phyloP scores from a whole-genome alignment of 2,329 filamentous ascomycete species.

The Cercospora zeina region DNA sequence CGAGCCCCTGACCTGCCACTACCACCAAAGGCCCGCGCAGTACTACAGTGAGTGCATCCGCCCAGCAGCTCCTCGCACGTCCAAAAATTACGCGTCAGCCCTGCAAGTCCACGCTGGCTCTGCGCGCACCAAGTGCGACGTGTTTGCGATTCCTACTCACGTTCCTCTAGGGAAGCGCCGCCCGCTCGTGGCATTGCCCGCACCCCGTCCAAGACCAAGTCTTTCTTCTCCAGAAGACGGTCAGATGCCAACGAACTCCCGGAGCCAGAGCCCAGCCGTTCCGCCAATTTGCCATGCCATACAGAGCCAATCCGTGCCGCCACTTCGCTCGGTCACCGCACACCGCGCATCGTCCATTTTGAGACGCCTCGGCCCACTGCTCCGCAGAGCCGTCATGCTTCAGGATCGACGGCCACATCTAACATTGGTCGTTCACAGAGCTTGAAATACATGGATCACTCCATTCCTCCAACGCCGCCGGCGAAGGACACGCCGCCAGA shows the following conservation, averaged over 20 bases:
- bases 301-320: constrained; percentile 14
- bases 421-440: constrained; percentile 33
- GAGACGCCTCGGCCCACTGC: constrained; percentile 23
- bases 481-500: constrained; percentile 48
- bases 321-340: constrained; percentile 23
- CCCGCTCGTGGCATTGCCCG: constrained; percentile 26
- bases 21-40: constrained; percentile 41
- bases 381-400: constrained; percentile 18
- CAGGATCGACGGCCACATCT: constrained; percentile 9
- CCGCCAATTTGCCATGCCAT: no score
- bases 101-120: no score
- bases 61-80: no score
- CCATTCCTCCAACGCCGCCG: constrained; percentile 46
- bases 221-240: constrained; percentile 27
- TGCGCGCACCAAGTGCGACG: no score
- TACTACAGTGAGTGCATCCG: constrained; percentile 36
- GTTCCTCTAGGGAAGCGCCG: constrained; percentile 23
- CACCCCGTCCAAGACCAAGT: constrained; percentile 37
- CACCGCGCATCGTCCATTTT: constrained; percentile 21
- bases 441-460: constrained; percentile 35
- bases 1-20: constrained; percentile 19
- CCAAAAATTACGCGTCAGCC: no score
- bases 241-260: constrained; percentile 19
- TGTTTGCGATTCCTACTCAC: background rate
- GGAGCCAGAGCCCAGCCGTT: constrained; percentile 3